These are phyloP conservation scores for Anastatica hierochuntica DNA, from an alignment of 345 rosid species.

Conservation along the genomic window DNA sequence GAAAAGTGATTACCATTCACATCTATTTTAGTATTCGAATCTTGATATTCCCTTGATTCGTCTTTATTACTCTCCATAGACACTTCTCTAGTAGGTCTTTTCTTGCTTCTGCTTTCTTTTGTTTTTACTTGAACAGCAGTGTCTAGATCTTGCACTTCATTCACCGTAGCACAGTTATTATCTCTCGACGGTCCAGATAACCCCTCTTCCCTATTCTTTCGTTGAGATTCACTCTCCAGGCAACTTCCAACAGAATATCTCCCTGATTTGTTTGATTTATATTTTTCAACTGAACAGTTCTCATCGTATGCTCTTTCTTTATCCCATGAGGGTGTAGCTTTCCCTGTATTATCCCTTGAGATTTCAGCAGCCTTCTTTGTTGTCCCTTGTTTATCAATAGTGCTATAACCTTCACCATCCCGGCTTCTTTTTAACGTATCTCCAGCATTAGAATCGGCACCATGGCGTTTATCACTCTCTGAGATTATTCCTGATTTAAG, in stretches of 20 bases:
- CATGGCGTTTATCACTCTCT: conserved; percentile 25
- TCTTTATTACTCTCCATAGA: conserved; percentile 34
- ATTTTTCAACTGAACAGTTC: conserved; percentile 1
- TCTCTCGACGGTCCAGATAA: conserved; percentile 51
- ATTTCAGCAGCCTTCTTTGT: conserved; percentile 28
- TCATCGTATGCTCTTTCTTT: conserved; percentile 9
- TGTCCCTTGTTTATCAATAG: conserved; percentile 13
- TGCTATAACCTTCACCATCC: conserved; percentile 26
- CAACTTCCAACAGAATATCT: conserved; percentile 29
- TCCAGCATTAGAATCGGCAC: conserved; percentile 16
- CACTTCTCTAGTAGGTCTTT: conserved; percentile 29
- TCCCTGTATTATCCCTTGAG: conserved; percentile 7
- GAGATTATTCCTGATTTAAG: conserved; percentile 20
- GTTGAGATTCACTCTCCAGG: conserved; percentile 29
- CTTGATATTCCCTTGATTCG: conserved; percentile 24
- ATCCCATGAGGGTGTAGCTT: not conserved
- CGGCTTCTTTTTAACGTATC: conserved; percentile 18
- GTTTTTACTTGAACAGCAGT: conserved; percentile 31
- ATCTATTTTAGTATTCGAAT: conserved; percentile 29
- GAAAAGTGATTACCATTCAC: conserved; percentile 26
- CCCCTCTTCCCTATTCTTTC: conserved; percentile 40
- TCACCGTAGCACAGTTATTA: conserved; percentile 26
- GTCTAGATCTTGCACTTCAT: conserved; percentile 27
- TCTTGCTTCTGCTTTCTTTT: conserved; percentile 39
- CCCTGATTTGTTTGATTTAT: conserved; percentile 7